Evolutionary conservation across 345 rosid genomes (phyloP).

Genomic region (Eucalyptus erythrocorys): DNA sequence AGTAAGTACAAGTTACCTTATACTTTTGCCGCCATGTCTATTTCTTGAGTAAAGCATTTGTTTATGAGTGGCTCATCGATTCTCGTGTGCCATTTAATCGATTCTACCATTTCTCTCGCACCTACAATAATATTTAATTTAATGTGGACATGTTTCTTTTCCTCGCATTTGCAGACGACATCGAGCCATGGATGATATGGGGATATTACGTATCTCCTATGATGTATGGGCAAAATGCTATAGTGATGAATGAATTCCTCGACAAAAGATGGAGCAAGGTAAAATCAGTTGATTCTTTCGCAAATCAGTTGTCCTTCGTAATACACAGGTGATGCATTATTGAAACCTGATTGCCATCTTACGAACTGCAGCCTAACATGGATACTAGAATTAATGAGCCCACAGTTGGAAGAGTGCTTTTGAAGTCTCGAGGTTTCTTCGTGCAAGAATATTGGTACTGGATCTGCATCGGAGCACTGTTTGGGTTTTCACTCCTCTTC

Average conservation of each 20-base stretch:
- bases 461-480: constrained; percentile 59
- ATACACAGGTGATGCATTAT: not conserved
- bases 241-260: constrained; percentile 69
- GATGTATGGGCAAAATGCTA: constrained; percentile 88
- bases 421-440: constrained; percentile 52
- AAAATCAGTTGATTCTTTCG: constrained; percentile 4
- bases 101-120: no score
- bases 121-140: not conserved
- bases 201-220: constrained; percentile 66
- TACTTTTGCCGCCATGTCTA: not conserved
- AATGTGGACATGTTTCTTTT: not conserved
- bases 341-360: not conserved
- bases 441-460: constrained; percentile 56
- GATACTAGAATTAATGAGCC: constrained; percentile 24
- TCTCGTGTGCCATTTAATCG: no score
- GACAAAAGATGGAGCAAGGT: constrained; percentile 63
- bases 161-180: constrained; percentile 32
- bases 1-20: constrained; percentile 11
- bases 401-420: constrained; percentile 35
- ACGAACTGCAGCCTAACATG: constrained; percentile 19
- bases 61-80: not conserved
- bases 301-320: not conserved
- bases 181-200: constrained; percentile 60
- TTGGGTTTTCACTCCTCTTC: constrained; percentile 57
- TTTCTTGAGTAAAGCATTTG: not conserved